Evolutionary conservation across 345 rosid species (phyloP), one percentile per base, ranked within the genome.

Genomic region (Isatis tinctoria): DNA sequence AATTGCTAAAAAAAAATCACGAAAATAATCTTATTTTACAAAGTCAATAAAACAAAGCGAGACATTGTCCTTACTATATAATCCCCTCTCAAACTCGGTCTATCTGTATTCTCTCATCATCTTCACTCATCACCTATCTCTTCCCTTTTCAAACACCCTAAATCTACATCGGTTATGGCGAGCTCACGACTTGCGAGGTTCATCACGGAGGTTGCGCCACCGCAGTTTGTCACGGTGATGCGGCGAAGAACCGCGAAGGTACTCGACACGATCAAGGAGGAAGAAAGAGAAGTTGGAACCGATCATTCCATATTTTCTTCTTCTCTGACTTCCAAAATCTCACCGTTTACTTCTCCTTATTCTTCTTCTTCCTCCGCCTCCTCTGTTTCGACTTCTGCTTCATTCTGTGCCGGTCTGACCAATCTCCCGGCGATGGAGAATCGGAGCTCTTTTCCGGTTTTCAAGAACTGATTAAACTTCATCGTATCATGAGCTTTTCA

Each of bases 131-230:
- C 43, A 67, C 28, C 8, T n/a, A 22, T 75, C 69, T 67, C 12
- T 40, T 33, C 12, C 8, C 11, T 27, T 54, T 40, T 16, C 17
- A 7, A 54, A 53, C 16, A 8, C 64, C 11, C 69, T 4, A 28
- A 75, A 22, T 60, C 24, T 1, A 45, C 41, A 73, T 11, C 51
- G 22, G 14, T 56, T 30, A 90, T 91, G 98, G 93, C 90, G 10
- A 93, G 52, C 72, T 74, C 92, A 3, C 68, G 91, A 61, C 47
- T 87, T 0, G 81, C 91, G 5, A 89, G 88, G 82, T 88, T 89
- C 61, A 70, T 88, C 8, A 83, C 84, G 37, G 97, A 93, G 84
- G 95, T 85, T 76, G 96, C 96, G 3, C 98, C 98, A 10, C 93
- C 97, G 3, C 96, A 86, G 56, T 84, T 85, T 27, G 81, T 88